Base-by-base conservation (phyloP, 1,284 basidiomycete species). In the Fomitopsis pinicola region DNA sequence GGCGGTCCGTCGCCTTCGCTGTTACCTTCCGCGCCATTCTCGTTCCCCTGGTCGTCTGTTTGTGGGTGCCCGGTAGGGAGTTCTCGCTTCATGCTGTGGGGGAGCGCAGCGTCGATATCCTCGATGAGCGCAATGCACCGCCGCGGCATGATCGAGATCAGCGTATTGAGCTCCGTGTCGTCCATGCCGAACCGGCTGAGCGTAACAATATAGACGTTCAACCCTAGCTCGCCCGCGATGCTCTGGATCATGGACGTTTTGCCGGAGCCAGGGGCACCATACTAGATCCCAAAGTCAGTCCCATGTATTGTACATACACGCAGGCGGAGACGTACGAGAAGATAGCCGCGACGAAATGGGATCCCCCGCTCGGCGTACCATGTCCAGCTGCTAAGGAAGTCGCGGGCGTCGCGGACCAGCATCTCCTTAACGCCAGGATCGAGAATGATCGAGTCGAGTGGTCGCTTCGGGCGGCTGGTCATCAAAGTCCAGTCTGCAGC, bases 61-160 rank as follows among this genome's bases (percentile, higher is more conserved):
- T 28, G 19, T 5, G 14, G 17, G 8, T 50, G 48, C 12, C 4
- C 44, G 82, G 6, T 79, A 69, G 64, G 48, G 30, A 50, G 48
- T 12, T 50, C 48, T 3, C 48, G 48, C 48, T 15, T 30, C 5
- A 57, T 28, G 9, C 35, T 40, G 28, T 79, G 79, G 58, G 82
- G 80, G 72, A 91, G 88, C 0, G 88, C 88, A 3, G 86, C 89
- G 64, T 92, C 89, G 61, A 92, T 87, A 68, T 91, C 91, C 73
- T 94, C 91, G 82, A 94, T 89, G 26, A 94, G 76, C 0, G 88
- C 85, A 60, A 94, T 87, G 65, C 86, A 89, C 64, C 82, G 78
- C 57, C 84, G 79, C 48, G 91, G 90, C 2, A 93, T 80, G 6
- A 82, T 78, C 7, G 82, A 80, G 62, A 92, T 84, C 40, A 92